These are phyloP conservation scores for Myriosclerotinia duriaeana DNA, from an alignment of 2,329 filamentous ascomycete genomes.

Conservation along the genomic window DNA sequence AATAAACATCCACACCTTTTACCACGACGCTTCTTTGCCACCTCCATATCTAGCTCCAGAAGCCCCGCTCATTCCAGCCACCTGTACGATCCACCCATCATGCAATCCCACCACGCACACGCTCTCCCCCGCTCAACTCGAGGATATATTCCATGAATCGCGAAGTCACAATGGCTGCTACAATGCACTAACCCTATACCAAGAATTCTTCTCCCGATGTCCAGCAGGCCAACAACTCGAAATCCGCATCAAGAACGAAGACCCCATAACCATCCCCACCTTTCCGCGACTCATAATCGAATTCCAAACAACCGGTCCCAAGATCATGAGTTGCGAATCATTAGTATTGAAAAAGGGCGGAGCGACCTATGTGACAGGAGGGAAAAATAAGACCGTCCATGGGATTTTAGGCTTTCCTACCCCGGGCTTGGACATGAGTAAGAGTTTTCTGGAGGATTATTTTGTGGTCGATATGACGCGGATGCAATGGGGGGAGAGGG, in stretches of 20 bases:
- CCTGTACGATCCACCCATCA: not conserved
- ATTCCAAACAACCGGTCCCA: slow-evolving; percentile 9
- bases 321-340: not conserved
- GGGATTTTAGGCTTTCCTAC: slow-evolving; percentile 3
- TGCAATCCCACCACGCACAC: not conserved
- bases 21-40: not conserved
- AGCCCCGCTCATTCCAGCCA: not conserved
- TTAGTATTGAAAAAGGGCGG: not conserved
- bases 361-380: not conserved
- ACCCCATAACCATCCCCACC: not conserved
- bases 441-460: not conserved
- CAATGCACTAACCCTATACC: slow-evolving; percentile 18
- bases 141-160: slow-evolving; percentile 21
- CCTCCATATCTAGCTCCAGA: not conserved
- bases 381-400: slow-evolving; percentile 5
- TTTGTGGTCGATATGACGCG: slow-evolving; percentile 24
- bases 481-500: slow-evolving; percentile 19
- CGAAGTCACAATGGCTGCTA: slow-evolving; percentile 21
- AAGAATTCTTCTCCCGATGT: slow-evolving; percentile 18
- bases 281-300: slow-evolving; percentile 9
- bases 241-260: slow-evolving; percentile 11
- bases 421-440: not conserved
- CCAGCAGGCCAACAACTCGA: slow-evolving; percentile 15
- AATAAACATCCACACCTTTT: not conserved
- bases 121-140: not conserved